Conservation (phyloP, 208 protist genomes). For the Leptomonas seymouri region DNA sequence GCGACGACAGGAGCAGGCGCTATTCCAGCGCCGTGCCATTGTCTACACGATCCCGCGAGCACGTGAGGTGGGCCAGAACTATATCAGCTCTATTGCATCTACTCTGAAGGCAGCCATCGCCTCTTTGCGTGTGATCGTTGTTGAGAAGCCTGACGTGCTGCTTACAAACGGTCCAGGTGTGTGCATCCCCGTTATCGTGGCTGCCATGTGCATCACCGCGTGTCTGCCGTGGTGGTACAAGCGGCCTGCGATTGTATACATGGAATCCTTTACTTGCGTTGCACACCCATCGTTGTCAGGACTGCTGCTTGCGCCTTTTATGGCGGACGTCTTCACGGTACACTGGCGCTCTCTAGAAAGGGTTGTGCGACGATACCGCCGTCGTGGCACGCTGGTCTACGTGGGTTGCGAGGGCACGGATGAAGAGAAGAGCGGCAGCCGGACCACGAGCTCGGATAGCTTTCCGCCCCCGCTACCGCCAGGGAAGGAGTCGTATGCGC, state of each 20-base stretch:
- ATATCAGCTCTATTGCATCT: slow-evolving; percentile 75
- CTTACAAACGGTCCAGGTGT: slow-evolving; percentile 93
- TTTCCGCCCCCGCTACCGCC: not conserved
- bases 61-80: slow-evolving; percentile 92
- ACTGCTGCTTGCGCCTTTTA: slow-evolving; percentile 55
- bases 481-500: slow-evolving; percentile 39
- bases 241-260: slow-evolving; percentile 76
- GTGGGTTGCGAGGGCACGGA: slow-evolving; percentile 33
- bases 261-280: slow-evolving; percentile 92
- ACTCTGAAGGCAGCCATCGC: slow-evolving; percentile 55
- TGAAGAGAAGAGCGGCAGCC: not conserved
- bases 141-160: slow-evolving; percentile 69
- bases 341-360: slow-evolving; percentile 71
- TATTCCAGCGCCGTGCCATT: slow-evolving; percentile 43
- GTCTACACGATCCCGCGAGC: slow-evolving; percentile 82
- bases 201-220: slow-evolving; percentile 49
- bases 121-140: slow-evolving; percentile 33
- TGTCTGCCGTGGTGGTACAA: slow-evolving; percentile 44
- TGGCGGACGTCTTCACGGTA: slow-evolving; percentile 84
- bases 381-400: slow-evolving; percentile 38
- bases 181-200: slow-evolving; percentile 86
- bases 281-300: slow-evolving; percentile 80
- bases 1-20: slow-evolving; percentile 46
- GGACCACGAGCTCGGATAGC: not conserved
- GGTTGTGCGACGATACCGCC: slow-evolving; percentile 25